A percentile compares a stretch with the other conserved stretches of the same genome.
Evolutionary conservation across 176 grass and related monocot genomes (phyloP).

Genomic region (Oryza australiensis): DNA sequence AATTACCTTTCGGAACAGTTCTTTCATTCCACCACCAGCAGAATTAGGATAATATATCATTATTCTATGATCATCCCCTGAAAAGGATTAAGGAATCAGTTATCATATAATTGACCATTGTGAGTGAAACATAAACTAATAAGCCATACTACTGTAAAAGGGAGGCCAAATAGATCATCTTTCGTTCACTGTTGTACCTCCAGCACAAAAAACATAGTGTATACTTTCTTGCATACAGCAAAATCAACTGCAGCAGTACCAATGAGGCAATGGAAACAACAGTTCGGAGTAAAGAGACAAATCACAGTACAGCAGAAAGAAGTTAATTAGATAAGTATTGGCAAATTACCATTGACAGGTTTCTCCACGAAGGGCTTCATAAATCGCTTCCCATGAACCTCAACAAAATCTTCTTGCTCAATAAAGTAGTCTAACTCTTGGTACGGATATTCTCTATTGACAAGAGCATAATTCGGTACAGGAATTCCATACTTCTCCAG

Average conservation of each 20-base stretch:
- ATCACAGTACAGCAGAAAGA: neutral
- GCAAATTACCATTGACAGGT: constrained; percentile 79
- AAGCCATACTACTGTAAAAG: constrained; percentile 17
- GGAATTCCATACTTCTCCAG: constrained; percentile 82
- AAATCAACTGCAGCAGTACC: neutral
- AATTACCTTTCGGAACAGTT: constrained; percentile 92
- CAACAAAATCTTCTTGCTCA: constrained; percentile 98
- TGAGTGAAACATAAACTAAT: neutral
- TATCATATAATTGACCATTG: neutral
- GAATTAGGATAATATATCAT: constrained; percentile 99
- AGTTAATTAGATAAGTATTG: constrained; percentile 16
- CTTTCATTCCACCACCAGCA: constrained; percentile 99
- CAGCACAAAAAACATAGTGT: neutral
- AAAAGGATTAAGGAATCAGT: neutral
- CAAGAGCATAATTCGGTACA: constrained; percentile 91
- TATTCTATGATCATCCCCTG: constrained; percentile 97
- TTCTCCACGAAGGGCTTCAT: constrained; percentile 98
- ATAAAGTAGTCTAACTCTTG: constrained; percentile 93
- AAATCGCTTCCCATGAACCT: constrained; percentile 89
- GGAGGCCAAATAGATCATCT: neutral
- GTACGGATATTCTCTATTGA: constrained; percentile 88
- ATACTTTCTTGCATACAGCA: constrained; percentile 15
- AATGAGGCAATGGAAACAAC: constrained; percentile 11
- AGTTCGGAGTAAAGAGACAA: neutral
- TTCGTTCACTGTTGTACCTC: neutral